Evolutionary conservation across 106 monocot species (phyloP).

Genomic region (Cymbidium sinense): DNA sequence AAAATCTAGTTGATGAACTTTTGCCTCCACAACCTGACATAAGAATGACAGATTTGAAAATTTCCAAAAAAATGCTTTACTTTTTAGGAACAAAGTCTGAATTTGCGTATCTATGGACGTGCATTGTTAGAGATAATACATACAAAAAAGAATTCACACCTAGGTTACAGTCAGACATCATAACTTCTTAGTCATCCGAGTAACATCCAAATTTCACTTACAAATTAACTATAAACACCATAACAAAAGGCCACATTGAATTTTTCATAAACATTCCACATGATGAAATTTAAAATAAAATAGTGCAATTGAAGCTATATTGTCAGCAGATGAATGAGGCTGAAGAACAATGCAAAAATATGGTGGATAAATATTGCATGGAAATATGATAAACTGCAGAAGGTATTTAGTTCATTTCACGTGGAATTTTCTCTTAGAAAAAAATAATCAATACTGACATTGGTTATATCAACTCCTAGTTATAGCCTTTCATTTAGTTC

Average conservation of each 20-base stretch:
- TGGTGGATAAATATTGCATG: not conserved
- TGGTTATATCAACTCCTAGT: not conserved
- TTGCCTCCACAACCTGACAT: constrained; percentile 72
- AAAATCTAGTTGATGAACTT: constrained; percentile 88
- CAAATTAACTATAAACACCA: too few relatives aligned
- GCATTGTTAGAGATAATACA: not conserved
- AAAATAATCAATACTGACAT: not conserved
- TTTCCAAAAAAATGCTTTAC: not conserved
- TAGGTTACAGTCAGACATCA: not conserved
- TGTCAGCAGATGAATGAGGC: not conserved
- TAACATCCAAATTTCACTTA: too few relatives aligned
- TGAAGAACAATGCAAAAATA: not conserved
- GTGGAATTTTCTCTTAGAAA: not conserved
- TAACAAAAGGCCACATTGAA: not conserved
- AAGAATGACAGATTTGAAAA: constrained; percentile 3
- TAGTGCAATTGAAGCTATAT: not conserved
- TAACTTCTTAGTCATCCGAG: not conserved
- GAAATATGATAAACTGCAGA: not conserved
- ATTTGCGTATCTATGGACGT: not conserved
- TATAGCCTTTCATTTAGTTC: too few relatives aligned
- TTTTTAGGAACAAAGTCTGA: not conserved
- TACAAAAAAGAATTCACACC: not conserved
- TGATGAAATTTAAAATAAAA: not conserved
- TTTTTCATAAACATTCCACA: not conserved
- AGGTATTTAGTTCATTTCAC: not conserved